Conservation (phyloP, 176 grass and related monocot species). For the Aegilops speltoides region DNA sequence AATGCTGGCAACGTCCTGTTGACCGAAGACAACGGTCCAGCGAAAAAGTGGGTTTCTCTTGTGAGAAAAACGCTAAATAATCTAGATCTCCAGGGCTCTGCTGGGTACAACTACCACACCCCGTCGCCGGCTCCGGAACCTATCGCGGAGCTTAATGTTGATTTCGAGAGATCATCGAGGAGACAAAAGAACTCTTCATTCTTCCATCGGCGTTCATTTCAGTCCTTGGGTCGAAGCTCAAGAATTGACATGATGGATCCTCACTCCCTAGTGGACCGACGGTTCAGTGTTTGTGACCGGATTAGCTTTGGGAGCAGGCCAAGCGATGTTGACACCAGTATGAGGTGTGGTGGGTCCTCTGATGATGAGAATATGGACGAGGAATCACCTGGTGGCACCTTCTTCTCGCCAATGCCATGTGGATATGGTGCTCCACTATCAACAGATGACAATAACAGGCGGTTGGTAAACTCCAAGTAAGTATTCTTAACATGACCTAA, state of each 20-base stretch:
- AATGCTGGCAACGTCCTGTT: conserved; percentile 89
- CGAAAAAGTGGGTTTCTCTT: conserved; percentile 84
- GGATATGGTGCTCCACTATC: conserved; percentile 59
- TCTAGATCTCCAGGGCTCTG: conserved; percentile 51
- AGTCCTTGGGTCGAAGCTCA: conserved; percentile 61
- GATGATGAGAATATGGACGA: conserved; percentile 89
- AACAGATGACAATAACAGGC: conserved; percentile 40
- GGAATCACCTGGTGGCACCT: conserved; percentile 66
- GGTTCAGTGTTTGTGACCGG: conserved; percentile 83
- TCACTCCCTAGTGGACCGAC: conserved; percentile 66
- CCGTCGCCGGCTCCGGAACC: conserved; percentile 72
- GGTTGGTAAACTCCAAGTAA: conserved; percentile 52
- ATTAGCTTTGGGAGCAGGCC: conserved; percentile 78
- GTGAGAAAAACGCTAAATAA: conserved; percentile 77
- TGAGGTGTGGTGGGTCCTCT: conserved; percentile 74
- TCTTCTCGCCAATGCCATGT: conserved; percentile 72
- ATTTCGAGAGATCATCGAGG: conserved; percentile 70
- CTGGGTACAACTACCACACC: conserved; percentile 57
- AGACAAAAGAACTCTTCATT: conserved; percentile 64
- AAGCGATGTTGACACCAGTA: conserved; percentile 79
- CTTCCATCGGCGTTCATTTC: conserved; percentile 77
- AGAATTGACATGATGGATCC: conserved; percentile 73
- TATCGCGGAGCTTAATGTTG: conserved; percentile 77
- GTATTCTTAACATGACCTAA: not conserved
- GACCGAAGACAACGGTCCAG: conserved; percentile 74